Evolutionary conservation across 202 grass and related monocot species (phyloP).

Genomic region (Digitaria exilis): DNA sequence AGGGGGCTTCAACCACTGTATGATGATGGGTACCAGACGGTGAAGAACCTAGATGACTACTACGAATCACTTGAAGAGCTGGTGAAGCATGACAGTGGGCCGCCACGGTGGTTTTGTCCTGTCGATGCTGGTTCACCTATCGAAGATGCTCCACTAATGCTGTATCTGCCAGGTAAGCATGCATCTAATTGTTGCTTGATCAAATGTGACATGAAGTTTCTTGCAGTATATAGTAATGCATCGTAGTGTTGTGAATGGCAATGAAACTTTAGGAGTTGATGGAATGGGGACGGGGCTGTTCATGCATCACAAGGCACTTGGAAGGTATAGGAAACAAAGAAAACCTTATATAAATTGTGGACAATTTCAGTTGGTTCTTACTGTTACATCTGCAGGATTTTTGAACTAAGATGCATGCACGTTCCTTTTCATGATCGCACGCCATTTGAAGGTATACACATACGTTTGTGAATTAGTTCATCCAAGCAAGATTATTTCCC

Average conservation of each 20-base stretch:
- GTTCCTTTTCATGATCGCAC: constrained; percentile 70
- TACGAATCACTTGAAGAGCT: constrained; percentile 46
- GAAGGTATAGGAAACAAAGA: constrained; percentile 47
- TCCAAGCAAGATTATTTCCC: background rate
- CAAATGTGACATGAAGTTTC: background rate
- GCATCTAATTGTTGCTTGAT: background rate
- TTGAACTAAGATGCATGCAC: constrained; percentile 77
- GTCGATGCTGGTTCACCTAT: constrained; percentile 31
- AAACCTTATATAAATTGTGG: background rate
- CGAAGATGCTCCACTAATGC: constrained; percentile 56
- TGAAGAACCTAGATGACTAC: constrained; percentile 51
- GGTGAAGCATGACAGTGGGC: constrained; percentile 53
- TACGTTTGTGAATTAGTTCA: background rate
- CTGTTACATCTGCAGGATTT: constrained; percentile 50
- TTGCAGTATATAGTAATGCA: background rate
- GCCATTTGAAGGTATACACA: constrained; percentile 66
- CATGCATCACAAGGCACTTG: constrained; percentile 83
- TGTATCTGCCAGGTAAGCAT: constrained; percentile 64
- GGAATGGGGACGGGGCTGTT: constrained; percentile 72
- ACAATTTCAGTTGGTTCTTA: background rate
- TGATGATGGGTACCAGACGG: constrained; percentile 60
- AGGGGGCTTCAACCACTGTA: constrained; percentile 58
- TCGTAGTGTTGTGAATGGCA: background rate
- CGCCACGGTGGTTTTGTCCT: constrained; percentile 57
- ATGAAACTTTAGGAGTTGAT: constrained; percentile 44